A percentile compares a stretch with the other conserved stretches of the same genome.
Evolutionary conservation across 2,329 filamentous ascomycete genomes (phyloP).

Genomic region (Sclerotinia trifoliorum): DNA sequence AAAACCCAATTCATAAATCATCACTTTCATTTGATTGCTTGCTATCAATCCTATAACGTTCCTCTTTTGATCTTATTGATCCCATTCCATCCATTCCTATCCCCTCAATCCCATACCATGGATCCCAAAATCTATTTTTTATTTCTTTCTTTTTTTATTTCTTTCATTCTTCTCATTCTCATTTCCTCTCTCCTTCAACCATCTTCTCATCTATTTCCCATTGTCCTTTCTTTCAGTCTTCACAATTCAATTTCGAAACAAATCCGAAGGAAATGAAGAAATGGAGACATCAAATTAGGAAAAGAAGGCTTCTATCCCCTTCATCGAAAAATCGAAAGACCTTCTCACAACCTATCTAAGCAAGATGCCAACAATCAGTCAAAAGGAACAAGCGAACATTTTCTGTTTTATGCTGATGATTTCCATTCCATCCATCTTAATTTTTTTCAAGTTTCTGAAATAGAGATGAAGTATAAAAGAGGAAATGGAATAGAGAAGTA

Average conservation of each 20-base stretch:
- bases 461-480: not conserved
- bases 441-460: slow-evolving; percentile 5
- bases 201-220: not conserved
- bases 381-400: not conserved
- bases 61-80: not conserved
- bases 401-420: not conserved
- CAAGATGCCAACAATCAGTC: slow-evolving; percentile 22
- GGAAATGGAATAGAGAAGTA: not conserved
- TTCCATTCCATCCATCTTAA: not conserved
- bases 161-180: not conserved
- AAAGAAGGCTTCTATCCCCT: not conserved
- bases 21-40: slow-evolving; percentile 2
- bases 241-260: slow-evolving; percentile 1
- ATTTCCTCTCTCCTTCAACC: too few species aligned
- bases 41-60: not conserved
- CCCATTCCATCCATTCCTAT: not conserved
- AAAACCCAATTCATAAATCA: not conserved
- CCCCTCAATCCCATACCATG: not conserved
- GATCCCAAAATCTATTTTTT: slow-evolving; percentile 14
- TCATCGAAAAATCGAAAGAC: slow-evolving; percentile 11
- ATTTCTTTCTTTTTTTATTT: not conserved
- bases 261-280: not conserved
- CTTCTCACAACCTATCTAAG: slow-evolving; percentile 24
- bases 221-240: not conserved
- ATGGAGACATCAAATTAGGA: not conserved